Conservation (phyloP, 108 stramenopile species). For the Fragilariopsis cylindrus region DNA sequence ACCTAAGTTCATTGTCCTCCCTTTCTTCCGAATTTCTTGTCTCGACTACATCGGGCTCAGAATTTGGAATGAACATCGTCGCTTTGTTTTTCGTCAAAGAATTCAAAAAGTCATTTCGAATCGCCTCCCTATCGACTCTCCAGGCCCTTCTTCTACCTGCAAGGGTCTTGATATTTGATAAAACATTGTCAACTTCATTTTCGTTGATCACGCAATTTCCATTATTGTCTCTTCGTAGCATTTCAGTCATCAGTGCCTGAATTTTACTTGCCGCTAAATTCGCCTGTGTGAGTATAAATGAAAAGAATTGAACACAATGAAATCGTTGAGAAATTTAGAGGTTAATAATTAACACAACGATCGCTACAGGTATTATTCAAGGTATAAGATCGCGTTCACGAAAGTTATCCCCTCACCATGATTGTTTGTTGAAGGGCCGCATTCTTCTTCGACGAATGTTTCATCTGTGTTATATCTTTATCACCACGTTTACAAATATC, state of each 20-base stretch:
- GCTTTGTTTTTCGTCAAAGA: slow-evolving; percentile 3
- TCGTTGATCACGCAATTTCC: slow-evolving; percentile 19
- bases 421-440: slow-evolving; percentile 32
- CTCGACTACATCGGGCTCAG: background rate
- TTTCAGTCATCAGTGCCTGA: slow-evolving; percentile 10
- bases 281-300: slow-evolving; percentile 9
- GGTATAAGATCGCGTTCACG: background rate
- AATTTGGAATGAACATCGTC: background rate
- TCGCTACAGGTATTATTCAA: background rate
- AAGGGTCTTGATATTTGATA: slow-evolving; percentile 4
- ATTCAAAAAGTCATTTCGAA: slow-evolving; percentile 10
- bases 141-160: slow-evolving; percentile 5
- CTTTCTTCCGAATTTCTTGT: background rate
- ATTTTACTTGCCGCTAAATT: slow-evolving; percentile 14
- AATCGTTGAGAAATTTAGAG: background rate
- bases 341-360: background rate
- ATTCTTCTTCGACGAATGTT: slow-evolving; percentile 33
- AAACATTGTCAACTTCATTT: slow-evolving; percentile 14
- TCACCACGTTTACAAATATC: slow-evolving; percentile 26
- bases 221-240: slow-evolving; percentile 15
- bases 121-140: slow-evolving; percentile 3
- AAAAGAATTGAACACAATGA: slow-evolving; percentile 1
- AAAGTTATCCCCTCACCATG: slow-evolving; percentile 14
- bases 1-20: background rate
- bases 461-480: slow-evolving; percentile 25